Evolutionary conservation across 2,329 filamentous ascomycete genomes (phyloP), one percentile per base, ranked within the genome.

Genomic region (Scedosporium apiospermum): DNA sequence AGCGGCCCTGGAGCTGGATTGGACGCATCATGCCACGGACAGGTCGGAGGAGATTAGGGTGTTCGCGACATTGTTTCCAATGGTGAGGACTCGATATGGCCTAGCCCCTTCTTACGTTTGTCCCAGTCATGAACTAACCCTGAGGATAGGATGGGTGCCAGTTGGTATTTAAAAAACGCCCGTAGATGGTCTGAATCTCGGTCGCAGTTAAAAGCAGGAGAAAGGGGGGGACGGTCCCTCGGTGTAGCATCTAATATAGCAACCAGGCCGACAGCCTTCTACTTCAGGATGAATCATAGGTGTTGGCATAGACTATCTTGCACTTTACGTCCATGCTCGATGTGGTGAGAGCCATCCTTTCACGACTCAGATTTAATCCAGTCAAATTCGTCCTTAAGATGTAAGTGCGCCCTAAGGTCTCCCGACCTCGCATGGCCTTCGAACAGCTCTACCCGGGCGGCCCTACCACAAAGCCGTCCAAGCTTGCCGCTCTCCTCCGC

Each of bases 371-470:
- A 21, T 53, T 71, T 63, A 63, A 80, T 79, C 79, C 79, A 82
- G 10, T 74, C 70, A 65, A 74, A 71, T 12, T 70, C 30, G 63
- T 81, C 78, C 0, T 69, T 67, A 30, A 82, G 69, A 63, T 77
- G 78, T 26, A 74, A 70, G 41, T 75, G 70, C 1, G 79, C 79
- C 7, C 80, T 68, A 12, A 80, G 66, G 65, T 82, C 80, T 1
- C 80, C 80, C 3, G 79, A 81, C 21, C 79, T 68, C 0, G 80
- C 80, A 69, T 83, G 80, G 0, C 78, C 80, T 66, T 83, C 80
- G 62, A 83, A 83, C 7, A 75, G 75, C 70, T 83, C 81, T 2
- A 76, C 78, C 5, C 81, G 67, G 0, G 81, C 77, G 16, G 77
- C 75, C 1, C 80, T 70, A 1, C 77, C 80, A 65, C 81, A 82